Conservation (phyloP, 257 asterid species). For the Galeopsis tetrahit region DNA sequence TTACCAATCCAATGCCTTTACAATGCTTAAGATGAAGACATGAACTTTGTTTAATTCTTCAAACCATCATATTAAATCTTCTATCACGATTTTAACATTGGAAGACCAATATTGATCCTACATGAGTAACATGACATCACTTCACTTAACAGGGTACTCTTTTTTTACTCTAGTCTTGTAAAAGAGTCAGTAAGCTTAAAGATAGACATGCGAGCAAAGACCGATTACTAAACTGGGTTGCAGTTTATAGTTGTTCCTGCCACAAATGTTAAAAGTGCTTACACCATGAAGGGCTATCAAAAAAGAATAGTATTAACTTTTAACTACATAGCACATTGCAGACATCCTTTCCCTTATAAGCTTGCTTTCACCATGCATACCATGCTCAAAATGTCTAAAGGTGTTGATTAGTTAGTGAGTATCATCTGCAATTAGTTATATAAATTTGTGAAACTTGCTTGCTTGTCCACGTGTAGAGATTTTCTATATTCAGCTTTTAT, state of each 20-base stretch:
- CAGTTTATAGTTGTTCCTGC: not conserved
- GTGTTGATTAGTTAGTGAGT: slow-evolving; percentile 12
- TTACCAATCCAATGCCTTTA: not conserved
- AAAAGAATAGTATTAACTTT: not conserved
- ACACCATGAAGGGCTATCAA: slow-evolving; percentile 10
- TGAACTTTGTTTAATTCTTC: slow-evolving; percentile 3
- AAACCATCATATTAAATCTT: not conserved
- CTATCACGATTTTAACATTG: slow-evolving; percentile 20
- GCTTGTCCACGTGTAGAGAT: not conserved
- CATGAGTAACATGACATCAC: not conserved
- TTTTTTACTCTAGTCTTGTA: not conserved
- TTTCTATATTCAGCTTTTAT: not conserved
- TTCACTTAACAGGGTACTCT: not conserved
- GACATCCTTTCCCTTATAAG: slow-evolving; percentile 8
- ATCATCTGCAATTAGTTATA: slow-evolving; percentile 15
- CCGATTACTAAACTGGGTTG: not conserved
- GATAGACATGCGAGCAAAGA: not conserved
- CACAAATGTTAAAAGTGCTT: slow-evolving; percentile 5
- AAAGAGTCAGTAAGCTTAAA: slow-evolving; percentile 6
- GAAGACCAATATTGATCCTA: slow-evolving; percentile 3
- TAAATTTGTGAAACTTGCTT: not conserved
- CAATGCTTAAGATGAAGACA: slow-evolving; percentile 12
- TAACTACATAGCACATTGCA: not conserved
- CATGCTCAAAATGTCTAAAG: slow-evolving; percentile 2
- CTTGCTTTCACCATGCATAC: not conserved